phyloP scores from a whole-genome alignment of 164 flowering plant species.

The Sextonia rubra region DNA sequence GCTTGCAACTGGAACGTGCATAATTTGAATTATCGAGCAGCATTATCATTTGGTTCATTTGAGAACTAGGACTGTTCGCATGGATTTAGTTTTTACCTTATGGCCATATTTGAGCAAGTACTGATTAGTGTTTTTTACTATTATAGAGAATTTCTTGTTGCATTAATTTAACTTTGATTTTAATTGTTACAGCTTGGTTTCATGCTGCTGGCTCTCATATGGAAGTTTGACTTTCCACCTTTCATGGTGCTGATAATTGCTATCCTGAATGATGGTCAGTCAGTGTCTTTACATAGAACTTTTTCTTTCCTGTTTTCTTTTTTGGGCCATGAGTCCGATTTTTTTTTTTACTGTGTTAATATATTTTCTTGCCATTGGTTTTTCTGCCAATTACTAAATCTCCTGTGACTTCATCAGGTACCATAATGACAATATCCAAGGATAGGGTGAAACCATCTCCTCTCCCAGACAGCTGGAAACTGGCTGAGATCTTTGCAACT shows the following conservation, averaged over 20 bases:
- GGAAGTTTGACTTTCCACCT: constrained; percentile 90
- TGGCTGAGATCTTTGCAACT: constrained; percentile 79
- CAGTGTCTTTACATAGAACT: constrained; percentile 12
- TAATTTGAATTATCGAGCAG: background rate
- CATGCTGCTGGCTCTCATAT: constrained; percentile 80
- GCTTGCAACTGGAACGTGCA: background rate
- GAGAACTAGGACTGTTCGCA: background rate
- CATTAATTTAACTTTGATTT: background rate
- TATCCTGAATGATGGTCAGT: constrained; percentile 80
- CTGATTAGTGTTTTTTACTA: background rate
- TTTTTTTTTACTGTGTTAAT: background rate
- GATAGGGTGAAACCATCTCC: constrained; percentile 90
- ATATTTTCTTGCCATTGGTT: background rate
- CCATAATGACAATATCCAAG: constrained; percentile 90
- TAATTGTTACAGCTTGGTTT: constrained; percentile 65
- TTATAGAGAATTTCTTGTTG: background rate
- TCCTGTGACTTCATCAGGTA: constrained; percentile 46
- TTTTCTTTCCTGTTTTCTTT: background rate
- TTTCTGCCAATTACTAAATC: background rate
- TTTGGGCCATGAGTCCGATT: background rate
- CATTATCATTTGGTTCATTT: background rate
- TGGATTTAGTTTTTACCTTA: background rate
- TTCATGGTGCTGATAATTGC: constrained; percentile 95
- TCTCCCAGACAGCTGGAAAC: constrained; percentile 85
- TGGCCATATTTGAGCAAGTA: background rate